Percentiles rank a stretch among this genome's conserved stretches.
phyloP scores from a whole-genome alignment of 345 rosid species.

The Rhizophora apiculata region DNA sequence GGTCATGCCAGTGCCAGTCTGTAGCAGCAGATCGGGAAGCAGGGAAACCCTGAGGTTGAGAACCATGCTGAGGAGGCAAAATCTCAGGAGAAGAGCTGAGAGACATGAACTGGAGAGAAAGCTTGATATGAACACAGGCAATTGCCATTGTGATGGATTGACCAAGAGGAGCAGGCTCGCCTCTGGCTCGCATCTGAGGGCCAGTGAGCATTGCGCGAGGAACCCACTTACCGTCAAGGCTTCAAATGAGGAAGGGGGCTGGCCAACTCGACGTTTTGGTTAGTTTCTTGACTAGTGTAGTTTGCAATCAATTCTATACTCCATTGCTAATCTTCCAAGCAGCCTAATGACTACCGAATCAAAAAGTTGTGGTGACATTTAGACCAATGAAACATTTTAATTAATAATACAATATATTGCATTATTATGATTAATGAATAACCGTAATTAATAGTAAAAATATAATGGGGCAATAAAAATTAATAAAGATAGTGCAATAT shows the following conservation, averaged over 20 bases:
- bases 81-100: conserved; percentile 44
- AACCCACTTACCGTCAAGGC: conserved; percentile 34
- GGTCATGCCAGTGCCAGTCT: conserved; percentile 59
- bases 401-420: too few relatives aligned
- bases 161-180: conserved; percentile 15
- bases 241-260: conserved; percentile 20
- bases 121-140: conserved; percentile 13
- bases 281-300: neutral
- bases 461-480: too few relatives aligned
- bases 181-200: conserved; percentile 25
- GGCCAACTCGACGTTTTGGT: conserved; percentile 45
- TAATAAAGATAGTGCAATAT: too few relatives aligned
- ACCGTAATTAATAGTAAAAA: too few relatives aligned
- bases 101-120: conserved; percentile 40
- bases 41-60: conserved; percentile 23
- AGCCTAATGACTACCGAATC: too few relatives aligned
- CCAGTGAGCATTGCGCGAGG: conserved; percentile 31
- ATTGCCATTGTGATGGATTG: conserved; percentile 5
- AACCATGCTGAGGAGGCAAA: conserved; percentile 43
- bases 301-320: too few relatives aligned
- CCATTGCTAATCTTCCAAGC: too few relatives aligned
- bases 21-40: conserved; percentile 13
- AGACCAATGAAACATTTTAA: too few relatives aligned
- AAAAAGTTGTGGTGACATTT: too few relatives aligned
- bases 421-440: too few relatives aligned